A percentile compares a stretch with the other conserved stretches of the same genome.
Evolutionary conservation across 73 alveolate species (phyloP).

Genomic region (Symbiodinium natans): DNA sequence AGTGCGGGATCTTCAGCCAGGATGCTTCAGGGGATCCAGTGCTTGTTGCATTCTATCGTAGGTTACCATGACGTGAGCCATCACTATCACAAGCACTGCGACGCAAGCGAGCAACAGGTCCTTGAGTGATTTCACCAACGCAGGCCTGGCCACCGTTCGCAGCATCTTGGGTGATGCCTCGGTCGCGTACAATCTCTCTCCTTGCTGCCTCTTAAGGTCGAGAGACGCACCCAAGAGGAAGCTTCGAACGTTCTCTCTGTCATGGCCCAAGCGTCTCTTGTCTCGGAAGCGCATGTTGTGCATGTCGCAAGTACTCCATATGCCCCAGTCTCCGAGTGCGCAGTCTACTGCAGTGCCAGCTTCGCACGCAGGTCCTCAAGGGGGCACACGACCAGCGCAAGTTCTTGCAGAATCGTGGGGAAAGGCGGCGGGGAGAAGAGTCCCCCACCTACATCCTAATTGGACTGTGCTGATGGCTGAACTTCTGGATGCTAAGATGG

Average conservation of each 20-base stretch:
- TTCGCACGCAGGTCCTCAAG: conserved; percentile 11
- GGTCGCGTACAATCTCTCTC: too few species aligned
- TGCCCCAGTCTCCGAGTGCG: conserved; percentile 60
- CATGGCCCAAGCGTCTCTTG: conserved; percentile 41
- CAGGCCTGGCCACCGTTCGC: conserved; percentile 54
- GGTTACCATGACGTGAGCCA: too few species aligned
- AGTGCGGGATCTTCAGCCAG: background rate
- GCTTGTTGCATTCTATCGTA: too few species aligned
- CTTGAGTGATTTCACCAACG: conserved; percentile 62
- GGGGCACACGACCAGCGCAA: background rate
- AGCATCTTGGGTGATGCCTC: conserved; percentile 49
- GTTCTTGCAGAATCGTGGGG: too few species aligned
- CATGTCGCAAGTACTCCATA: conserved; percentile 87
- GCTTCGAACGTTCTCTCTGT: background rate
- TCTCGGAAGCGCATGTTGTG: conserved; percentile 84
- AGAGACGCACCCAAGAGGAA: too few species aligned
- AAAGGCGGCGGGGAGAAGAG: too few species aligned
- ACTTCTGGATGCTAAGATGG: too few species aligned
- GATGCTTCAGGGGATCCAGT: background rate
- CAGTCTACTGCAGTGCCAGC: conserved; percentile 66
- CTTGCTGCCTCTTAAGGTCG: too few species aligned
- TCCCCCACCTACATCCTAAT: too few species aligned
- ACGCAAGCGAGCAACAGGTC: too few species aligned
- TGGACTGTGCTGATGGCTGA: too few species aligned
- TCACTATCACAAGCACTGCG: too few species aligned